Evolutionary conservation across 2,329 filamentous ascomycete genomes (phyloP).

Genomic region (Talaromyces sp.): DNA sequence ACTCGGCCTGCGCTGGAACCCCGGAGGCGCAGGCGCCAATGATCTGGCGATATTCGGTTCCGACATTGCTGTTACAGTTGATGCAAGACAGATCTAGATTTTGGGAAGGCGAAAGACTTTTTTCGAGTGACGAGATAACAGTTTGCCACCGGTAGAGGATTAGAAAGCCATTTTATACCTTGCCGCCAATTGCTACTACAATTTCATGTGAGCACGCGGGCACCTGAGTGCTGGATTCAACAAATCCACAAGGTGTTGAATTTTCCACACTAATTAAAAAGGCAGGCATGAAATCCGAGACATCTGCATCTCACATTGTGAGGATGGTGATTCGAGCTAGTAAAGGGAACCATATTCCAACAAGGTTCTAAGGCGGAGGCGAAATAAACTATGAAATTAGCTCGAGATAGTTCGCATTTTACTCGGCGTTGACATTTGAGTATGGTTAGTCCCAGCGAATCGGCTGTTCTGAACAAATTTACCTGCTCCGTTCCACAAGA

Average conservation of each 20-base stretch:
- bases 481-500: not conserved
- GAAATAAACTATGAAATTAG: conserved; percentile 6
- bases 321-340: not conserved
- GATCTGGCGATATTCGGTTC: conserved; percentile 17
- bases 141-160: not conserved
- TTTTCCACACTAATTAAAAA: conserved; percentile 1
- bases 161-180: not conserved
- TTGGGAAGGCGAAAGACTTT: not conserved
- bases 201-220: not conserved
- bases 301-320: not conserved
- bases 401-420: not conserved
- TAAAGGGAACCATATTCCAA: conserved; percentile 1
- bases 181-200: not conserved
- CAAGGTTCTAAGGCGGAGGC: not conserved
- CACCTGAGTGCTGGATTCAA: not conserved
- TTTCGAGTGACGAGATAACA: not conserved
- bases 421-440: not conserved
- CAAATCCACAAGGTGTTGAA: not conserved
- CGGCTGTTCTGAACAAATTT: not conserved
- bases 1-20: conserved; percentile 18
- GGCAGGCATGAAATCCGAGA: conserved; percentile 1
- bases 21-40: conserved; percentile 19
- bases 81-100: not conserved
- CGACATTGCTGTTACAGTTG: conserved; percentile 2
- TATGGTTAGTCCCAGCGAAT: conserved; percentile 7